Evolutionary conservation across 768 basidiomycete genomes (phyloP).

Genomic region (Naematelia aurantialba): DNA sequence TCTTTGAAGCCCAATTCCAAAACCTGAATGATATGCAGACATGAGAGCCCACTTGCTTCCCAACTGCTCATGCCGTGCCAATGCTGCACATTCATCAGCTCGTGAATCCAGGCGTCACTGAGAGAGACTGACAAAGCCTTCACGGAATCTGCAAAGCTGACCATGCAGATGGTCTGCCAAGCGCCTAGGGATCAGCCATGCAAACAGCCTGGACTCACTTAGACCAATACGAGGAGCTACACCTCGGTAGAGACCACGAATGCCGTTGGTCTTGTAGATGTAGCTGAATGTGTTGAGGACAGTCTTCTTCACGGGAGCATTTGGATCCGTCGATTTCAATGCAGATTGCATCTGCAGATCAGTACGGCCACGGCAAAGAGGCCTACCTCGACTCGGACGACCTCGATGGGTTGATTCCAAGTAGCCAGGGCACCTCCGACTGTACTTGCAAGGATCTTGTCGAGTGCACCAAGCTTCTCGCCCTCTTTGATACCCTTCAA

Average conservation of each 20-base stretch:
- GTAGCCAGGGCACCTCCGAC: conserved; percentile 90
- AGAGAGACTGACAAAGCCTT: conserved; percentile 57
- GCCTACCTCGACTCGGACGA: conserved; percentile 85
- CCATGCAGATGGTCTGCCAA: conserved; percentile 74
- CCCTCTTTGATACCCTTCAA: conserved; percentile 72
- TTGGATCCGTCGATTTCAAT: conserved; percentile 71
- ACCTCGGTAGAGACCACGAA: conserved; percentile 94
- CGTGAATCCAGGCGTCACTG: no score
- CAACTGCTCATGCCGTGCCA: no score
- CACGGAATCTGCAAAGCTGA: conserved; percentile 94
- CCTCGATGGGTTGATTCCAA: conserved; percentile 99
- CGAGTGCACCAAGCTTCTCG: conserved; percentile 68
- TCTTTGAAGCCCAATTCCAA: not conserved
- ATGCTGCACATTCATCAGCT: not conserved
- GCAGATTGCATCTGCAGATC: conserved; percentile 90
- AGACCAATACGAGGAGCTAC: conserved; percentile 95
- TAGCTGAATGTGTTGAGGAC: conserved; percentile 86
- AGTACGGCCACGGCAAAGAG: conserved; percentile 8
- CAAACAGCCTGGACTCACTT: conserved; percentile 52
- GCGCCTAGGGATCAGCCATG: conserved; percentile 20
- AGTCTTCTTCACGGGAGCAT: conserved; percentile 82
- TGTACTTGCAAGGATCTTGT: conserved; percentile 83
- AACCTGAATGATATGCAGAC: not conserved
- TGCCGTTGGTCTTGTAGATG: conserved; percentile 93
- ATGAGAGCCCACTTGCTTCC: not conserved